Conservation (phyloP, 495 filamentous ascomycete genomes). For the Trichodelitschia bisporula region DNA sequence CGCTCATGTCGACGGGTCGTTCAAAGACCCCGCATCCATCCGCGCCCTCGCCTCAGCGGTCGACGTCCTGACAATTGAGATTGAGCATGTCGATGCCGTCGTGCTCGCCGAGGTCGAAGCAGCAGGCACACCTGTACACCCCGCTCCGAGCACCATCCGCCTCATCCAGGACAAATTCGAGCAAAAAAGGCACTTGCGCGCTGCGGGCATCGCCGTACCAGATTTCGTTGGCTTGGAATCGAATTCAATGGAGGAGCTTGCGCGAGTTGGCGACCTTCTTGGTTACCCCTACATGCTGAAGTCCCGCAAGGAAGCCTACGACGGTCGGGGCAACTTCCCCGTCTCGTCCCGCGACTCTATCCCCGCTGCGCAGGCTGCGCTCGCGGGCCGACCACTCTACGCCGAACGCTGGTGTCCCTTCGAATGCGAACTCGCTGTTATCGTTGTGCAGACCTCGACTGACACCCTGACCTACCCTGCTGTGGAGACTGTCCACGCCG, state of each 20-base stretch:
- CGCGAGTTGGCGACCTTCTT: conserved; percentile 33
- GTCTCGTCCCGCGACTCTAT: conserved; percentile 36
- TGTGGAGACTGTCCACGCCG: conserved; percentile 85
- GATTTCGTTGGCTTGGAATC: conserved; percentile 34
- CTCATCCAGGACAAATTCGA: conserved; percentile 90
- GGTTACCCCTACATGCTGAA: conserved; percentile 92
- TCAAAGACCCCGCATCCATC: conserved; percentile 55
- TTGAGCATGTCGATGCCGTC: conserved; percentile 87
- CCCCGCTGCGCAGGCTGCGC: conserved; percentile 31
- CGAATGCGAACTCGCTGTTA: conserved; percentile 69
- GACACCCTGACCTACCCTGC: conserved; percentile 57
- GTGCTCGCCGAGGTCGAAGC: conserved; percentile 61
- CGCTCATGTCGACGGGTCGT: conserved; percentile 60
- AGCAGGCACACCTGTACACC: too few species aligned
- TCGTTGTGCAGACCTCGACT: conserved; percentile 81
- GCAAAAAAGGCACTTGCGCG: conserved; percentile 62
- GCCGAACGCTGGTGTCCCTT: conserved; percentile 84
- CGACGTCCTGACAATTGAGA: conserved; percentile 85
- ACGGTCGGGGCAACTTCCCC: conserved; percentile 76
- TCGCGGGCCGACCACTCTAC: conserved; percentile 53
- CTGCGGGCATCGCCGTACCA: conserved; percentile 43
- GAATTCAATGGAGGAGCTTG: conserved; percentile 30
- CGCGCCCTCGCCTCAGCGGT: conserved; percentile 49
- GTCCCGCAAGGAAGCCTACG: conserved; percentile 76
- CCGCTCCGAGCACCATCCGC: conserved; percentile 35